Evolutionary conservation across 1,284 basidiomycete species (phyloP).

Genomic region (Veloboletus limbatus): DNA sequence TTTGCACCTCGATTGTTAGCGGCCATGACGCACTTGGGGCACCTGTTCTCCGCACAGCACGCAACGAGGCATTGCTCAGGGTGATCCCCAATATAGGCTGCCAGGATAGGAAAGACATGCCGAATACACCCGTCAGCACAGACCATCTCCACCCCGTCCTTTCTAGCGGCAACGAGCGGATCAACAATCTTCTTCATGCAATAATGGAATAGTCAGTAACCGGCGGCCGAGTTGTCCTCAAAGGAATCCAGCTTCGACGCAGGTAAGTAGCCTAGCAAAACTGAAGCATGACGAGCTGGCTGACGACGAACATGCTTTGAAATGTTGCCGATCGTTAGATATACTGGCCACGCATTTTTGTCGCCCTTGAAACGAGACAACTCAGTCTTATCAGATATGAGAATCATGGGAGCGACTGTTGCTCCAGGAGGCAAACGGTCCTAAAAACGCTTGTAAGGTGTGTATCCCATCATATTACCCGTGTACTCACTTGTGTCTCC

Average conservation of each 20-base stretch:
- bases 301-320: slow-evolving; percentile 24
- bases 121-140: too few species aligned
- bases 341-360: too few species aligned
- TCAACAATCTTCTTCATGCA: slow-evolving; percentile 35
- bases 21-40: too few species aligned
- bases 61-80: too few species aligned
- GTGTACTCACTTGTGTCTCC: not conserved
- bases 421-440: not conserved
- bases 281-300: slow-evolving; percentile 25
- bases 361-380: too few species aligned
- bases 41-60: too few species aligned
- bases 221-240: slow-evolving; percentile 20
- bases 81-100: too few species aligned
- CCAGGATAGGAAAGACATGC: too few species aligned
- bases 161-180: slow-evolving; percentile 34
- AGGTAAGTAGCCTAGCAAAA: slow-evolving; percentile 43
- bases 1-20: too few species aligned
- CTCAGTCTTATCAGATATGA: too few species aligned
- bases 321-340: too few species aligned
- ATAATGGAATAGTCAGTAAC: slow-evolving; percentile 38
- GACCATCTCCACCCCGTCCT: not conserved
- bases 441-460: not conserved
- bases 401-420: not conserved
- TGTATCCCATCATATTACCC: too few species aligned
- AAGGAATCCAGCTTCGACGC: slow-evolving; percentile 39